Conservation (phyloP, 225 moss, liverwort and hornwort species). For the Rhytidiadelphus loreus region DNA sequence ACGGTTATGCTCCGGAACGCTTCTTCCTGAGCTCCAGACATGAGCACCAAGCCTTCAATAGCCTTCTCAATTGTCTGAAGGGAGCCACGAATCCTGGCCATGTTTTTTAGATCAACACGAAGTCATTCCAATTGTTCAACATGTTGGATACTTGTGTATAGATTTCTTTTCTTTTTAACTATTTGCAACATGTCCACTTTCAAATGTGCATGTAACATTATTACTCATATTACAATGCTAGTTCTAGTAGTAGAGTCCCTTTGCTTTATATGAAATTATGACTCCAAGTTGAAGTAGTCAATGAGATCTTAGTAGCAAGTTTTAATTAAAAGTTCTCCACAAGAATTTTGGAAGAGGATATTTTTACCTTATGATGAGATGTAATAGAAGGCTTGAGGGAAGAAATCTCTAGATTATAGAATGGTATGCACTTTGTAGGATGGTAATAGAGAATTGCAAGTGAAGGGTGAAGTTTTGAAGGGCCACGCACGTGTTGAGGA, state of each 20-base stretch:
- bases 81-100: conserved; percentile 60
- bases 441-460: background rate
- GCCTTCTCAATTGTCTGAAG: conserved; percentile 81
- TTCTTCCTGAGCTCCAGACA: conserved; percentile 78
- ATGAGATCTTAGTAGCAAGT: background rate
- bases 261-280: too few relatives aligned
- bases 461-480: background rate
- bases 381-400: too few relatives aligned
- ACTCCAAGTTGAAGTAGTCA: background rate
- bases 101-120: background rate
- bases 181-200: background rate
- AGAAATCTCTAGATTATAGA: background rate
- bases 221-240: too few relatives aligned
- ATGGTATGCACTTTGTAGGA: background rate
- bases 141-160: background rate
- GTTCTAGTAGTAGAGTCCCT: background rate
- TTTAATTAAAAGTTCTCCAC: too few relatives aligned
- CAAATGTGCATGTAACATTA: too few relatives aligned
- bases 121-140: background rate
- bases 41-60: conserved; percentile 79
- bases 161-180: background rate
- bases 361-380: too few relatives aligned
- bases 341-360: background rate
- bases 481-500: conserved; percentile 36
- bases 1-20: conserved; percentile 67